phyloP scores from a whole-genome alignment of 495 filamentous ascomycete species.

The Parathielavia hyrcaniae region DNA sequence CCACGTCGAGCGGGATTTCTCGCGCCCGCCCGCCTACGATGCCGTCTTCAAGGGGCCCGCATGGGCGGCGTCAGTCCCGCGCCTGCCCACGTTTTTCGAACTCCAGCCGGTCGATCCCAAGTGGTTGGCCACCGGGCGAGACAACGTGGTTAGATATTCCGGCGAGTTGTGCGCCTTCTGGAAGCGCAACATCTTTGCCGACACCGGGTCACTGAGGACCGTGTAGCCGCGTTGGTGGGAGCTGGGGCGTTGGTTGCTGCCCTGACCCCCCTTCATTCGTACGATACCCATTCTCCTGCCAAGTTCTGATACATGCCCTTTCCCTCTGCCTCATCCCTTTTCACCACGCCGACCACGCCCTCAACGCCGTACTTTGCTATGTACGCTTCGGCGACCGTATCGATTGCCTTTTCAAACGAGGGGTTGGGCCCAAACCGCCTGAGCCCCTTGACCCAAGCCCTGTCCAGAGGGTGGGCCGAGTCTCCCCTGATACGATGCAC shows the following conservation, averaged over 20 bases:
- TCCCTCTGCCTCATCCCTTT: constrained; percentile 1
- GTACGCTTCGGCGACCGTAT: neutral
- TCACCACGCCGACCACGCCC: neutral
- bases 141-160: constrained; percentile 1
- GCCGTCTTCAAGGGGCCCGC: constrained; percentile 7
- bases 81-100: constrained; percentile 7
- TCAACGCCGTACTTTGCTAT: neutral
- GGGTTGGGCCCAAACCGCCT: neutral
- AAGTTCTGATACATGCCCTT: neutral
- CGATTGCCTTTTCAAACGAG: neutral
- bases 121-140: neutral
- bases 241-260: neutral
- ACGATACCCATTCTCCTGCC: constrained; percentile 2
- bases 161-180: constrained; percentile 10
- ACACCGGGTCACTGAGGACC: neutral
- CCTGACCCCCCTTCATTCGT: constrained; percentile 1
- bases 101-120: constrained; percentile 2
- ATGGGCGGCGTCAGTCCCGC: constrained; percentile 10
- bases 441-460: neutral
- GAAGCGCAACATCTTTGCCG: constrained; percentile 10
- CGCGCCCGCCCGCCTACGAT: constrained; percentile 1
- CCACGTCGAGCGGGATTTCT: neutral
- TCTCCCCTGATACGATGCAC: neutral
- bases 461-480: constrained; percentile 4
- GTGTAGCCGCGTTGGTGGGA: neutral